phyloP scores from a whole-genome alignment of 208 protist genomes.

The Leishmania guyanensis region DNA sequence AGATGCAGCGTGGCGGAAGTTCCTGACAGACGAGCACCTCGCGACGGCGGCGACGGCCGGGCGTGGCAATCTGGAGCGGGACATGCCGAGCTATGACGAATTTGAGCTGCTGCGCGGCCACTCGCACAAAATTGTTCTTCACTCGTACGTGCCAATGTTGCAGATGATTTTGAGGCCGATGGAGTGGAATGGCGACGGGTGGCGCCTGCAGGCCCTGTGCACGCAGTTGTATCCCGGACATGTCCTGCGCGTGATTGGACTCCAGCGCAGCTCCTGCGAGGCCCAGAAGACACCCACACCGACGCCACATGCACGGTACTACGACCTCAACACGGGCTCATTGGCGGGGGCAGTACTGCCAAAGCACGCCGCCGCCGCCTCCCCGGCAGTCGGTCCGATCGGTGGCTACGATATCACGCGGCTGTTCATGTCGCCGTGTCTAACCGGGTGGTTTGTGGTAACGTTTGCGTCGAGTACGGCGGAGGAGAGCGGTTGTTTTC shows the following conservation, averaged over 20 bases:
- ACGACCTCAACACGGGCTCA: slow-evolving; percentile 6
- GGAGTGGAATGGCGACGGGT: slow-evolving; percentile 34
- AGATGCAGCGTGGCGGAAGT: slow-evolving; percentile 58
- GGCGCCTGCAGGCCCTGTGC: slow-evolving; percentile 22
- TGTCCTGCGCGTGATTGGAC: slow-evolving; percentile 35
- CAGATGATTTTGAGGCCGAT: slow-evolving; percentile 39
- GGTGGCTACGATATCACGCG: slow-evolving; percentile 32
- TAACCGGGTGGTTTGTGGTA: slow-evolving; percentile 27
- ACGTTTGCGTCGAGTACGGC: slow-evolving; percentile 31
- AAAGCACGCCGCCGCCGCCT: background rate
- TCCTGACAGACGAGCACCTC: slow-evolving; percentile 23
- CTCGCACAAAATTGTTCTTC: slow-evolving; percentile 37
- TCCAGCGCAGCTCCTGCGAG: slow-evolving; percentile 10
- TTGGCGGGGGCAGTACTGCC: background rate
- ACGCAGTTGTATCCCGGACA: slow-evolving; percentile 38
- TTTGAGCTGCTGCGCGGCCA: slow-evolving; percentile 41
- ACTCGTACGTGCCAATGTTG: slow-evolving; percentile 36
- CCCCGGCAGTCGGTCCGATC: slow-evolving; percentile 5
- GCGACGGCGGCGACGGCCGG: background rate
- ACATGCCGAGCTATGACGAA: slow-evolving; percentile 51
- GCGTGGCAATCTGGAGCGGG: slow-evolving; percentile 17
- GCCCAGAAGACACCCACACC: slow-evolving; percentile 4
- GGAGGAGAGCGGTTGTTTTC: slow-evolving; percentile 28
- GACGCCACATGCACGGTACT: slow-evolving; percentile 20
- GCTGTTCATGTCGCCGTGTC: slow-evolving; percentile 24